phyloP scores from a whole-genome alignment of 2,329 filamentous ascomycete genomes.

The Paracoccidioides brasiliensis region DNA sequence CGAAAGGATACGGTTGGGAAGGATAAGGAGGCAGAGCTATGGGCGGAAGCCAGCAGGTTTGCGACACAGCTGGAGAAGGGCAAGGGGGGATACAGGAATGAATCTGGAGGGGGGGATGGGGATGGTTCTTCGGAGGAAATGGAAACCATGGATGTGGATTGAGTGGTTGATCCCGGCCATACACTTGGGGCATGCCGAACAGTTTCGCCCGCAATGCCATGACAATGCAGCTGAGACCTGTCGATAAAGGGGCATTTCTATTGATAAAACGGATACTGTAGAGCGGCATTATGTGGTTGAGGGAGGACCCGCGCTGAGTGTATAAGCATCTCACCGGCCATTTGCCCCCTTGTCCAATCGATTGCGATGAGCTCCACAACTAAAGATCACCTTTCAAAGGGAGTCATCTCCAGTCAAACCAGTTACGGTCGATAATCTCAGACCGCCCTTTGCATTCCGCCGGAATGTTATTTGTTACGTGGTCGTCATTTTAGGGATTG shows the following conservation, averaged over 20 bases:
- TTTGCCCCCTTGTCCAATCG: neutral
- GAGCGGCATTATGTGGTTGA: neutral
- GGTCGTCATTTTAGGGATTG: neutral
- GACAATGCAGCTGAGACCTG: too few relatives aligned
- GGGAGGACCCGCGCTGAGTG: neutral
- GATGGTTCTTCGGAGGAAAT: constrained; percentile 12
- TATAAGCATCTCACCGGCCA: neutral
- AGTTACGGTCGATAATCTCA: neutral
- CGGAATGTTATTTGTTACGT: too few relatives aligned
- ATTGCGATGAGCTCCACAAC: neutral
- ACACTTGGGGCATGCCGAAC: neutral
- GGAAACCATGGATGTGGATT: constrained; percentile 30
- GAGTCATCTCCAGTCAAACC: too few relatives aligned
- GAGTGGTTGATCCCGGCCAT: constrained; percentile 4
- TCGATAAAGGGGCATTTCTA: neutral
- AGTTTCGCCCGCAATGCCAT: neutral
- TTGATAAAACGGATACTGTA: neutral
- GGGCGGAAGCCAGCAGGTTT: constrained; percentile 48
- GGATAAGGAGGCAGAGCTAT: constrained; percentile 72
- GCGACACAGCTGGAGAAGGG: constrained; percentile 30
- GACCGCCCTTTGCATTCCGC: neutral
- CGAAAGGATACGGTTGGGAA: constrained; percentile 67
- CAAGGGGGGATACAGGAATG: constrained; percentile 9
- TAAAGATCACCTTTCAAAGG: neutral
- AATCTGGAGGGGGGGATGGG: constrained; percentile 5